These are phyloP conservation scores for Cenchrus fungigraminus DNA, from an alignment of 176 grass and related monocot genomes.

Conservation along the genomic window DNA sequence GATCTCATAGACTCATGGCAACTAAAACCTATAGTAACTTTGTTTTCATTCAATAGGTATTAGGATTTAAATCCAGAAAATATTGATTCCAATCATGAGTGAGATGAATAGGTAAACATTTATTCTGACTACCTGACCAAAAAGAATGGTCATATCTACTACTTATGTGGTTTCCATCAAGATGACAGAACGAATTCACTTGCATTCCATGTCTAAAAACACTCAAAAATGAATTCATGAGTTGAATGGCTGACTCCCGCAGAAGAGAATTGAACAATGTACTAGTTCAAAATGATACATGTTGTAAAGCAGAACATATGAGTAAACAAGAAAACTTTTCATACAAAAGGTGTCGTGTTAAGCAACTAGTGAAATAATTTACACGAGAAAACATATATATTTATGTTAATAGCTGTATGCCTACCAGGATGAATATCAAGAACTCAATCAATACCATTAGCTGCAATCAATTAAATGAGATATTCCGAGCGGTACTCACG, in stretches of 20 bases:
- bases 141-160: no score
- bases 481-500: slow-evolving; percentile 31
- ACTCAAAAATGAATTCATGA: not conserved
- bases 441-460: not conserved
- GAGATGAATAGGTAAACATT: not conserved
- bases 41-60: not conserved
- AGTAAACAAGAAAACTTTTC: no score
- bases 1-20: not conserved
- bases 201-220: not conserved
- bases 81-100: not conserved
- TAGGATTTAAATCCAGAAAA: not conserved
- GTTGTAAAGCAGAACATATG: no score
- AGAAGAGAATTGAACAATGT: not conserved
- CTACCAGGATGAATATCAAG: not conserved
- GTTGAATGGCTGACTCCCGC: not conserved
- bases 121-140: not conserved
- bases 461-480: not conserved
- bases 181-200: no score
- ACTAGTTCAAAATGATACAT: not conserved
- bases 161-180: slow-evolving; percentile 12
- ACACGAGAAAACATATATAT: not conserved
- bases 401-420: no score
- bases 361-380: not conserved
- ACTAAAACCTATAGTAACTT: no score
- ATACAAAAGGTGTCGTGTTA: not conserved